Conservation (phyloP, 169 alveolate species). For the Cryptosporidium andersoni region DNA sequence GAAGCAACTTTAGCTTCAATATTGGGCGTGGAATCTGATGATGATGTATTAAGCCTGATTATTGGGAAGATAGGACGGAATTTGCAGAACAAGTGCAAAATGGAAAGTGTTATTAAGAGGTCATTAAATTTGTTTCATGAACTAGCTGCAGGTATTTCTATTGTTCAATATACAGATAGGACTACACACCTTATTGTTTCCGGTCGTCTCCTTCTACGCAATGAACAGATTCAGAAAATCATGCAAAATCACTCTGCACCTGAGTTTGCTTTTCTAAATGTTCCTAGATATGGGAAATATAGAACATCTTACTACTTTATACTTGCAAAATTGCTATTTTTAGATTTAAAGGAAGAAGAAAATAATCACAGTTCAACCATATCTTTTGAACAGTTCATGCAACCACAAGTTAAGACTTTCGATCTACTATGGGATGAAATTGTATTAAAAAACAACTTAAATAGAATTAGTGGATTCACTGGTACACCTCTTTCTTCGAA, state of each 20-base stretch:
- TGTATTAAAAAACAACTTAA: conserved; percentile 72
- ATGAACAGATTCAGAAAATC: conserved; percentile 81
- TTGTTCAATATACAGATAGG: conserved; percentile 89
- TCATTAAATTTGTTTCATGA: conserved; percentile 88
- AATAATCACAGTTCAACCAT: conserved; percentile 14
- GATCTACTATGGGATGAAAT: conserved; percentile 78
- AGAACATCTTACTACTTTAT: conserved; percentile 90
- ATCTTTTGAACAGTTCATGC: conserved; percentile 83
- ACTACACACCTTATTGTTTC: conserved; percentile 88
- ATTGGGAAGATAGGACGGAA: conserved; percentile 80
- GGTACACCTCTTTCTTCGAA: not conserved
- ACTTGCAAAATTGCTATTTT: conserved; percentile 86
- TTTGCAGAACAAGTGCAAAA: conserved; percentile 84
- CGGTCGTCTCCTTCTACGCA: conserved; percentile 89
- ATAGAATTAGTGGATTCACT: conserved; percentile 5
- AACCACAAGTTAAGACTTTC: conserved; percentile 79
- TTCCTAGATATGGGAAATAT: conserved; percentile 83
- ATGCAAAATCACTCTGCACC: conserved; percentile 75
- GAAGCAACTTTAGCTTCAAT: conserved; percentile 78
- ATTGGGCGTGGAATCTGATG: conserved; percentile 80
- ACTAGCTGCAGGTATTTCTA: conserved; percentile 91
- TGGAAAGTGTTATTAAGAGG: conserved; percentile 86
- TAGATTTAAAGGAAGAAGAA: conserved; percentile 82
- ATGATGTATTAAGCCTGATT: conserved; percentile 79
- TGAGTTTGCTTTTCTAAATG: conserved; percentile 75